Base-by-base conservation (phyloP, 768 basidiomycete genomes). In the Gyrodon lividus region DNA sequence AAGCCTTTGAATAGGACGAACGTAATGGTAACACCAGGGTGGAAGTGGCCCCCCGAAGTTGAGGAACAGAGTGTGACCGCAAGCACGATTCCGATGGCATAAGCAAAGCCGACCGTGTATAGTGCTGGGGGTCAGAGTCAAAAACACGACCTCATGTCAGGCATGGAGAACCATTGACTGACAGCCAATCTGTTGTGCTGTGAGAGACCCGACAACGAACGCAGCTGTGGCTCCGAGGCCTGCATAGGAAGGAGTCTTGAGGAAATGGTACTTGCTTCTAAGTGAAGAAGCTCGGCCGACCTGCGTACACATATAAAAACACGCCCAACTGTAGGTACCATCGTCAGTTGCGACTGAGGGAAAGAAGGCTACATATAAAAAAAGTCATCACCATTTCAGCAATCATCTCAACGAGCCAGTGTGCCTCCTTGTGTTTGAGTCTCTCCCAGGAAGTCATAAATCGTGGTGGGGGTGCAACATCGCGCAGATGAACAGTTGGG, bases 41-140 rank as follows among this genome's bases (percentile, higher is more conserved):
- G 83, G 63, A 87, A 81, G 59, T 87, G 86, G 19, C 83, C 79
- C 10, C 81, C 82, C 12, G 82, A 85, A 1, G 83, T 76, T 16
- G 77, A 63, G 5, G 67, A 68, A 45, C 78, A 83, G 23, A 83
- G 66, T 8, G 67, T 63, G 46, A 87, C 61, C 1, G 85, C 86
- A 43, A 86, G 74, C 13, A 83, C 56, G 54, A 86, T 82, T 22
- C 85, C 85, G 31, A 77, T 67, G 4, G 76, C 73, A 65, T 86
- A 87, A 0, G 74, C 78, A 28, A 81, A 59, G 23, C 83, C 86
- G 17, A 86, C 69, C 31, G 82, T 82, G 5, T 80, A 64, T 6
- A 86, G 44, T 12, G 78, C 83, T 85, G 46, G 14, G 46, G 14
- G 19, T n/a, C 24, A 14, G 20, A 28, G 38, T 57, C 23, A 55